Evolutionary conservation across 1,284 basidiomycete species (phyloP).

Genomic region (Phellinidium pouzarii): DNA sequence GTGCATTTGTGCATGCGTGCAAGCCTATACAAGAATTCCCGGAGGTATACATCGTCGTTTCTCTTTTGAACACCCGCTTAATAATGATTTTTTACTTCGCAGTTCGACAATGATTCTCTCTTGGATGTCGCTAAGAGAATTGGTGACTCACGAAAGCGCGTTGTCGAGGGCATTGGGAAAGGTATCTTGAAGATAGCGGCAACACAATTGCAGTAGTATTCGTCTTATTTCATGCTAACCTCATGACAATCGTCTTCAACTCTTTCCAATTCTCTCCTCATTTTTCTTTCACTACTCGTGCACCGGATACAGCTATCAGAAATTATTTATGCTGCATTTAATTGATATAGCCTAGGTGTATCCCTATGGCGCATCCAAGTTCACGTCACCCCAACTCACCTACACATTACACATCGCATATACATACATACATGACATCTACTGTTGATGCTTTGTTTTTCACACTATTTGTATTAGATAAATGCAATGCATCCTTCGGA

Average conservation of each 20-base stretch:
- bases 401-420: no score
- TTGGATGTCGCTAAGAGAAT: constrained; percentile 55
- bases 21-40: constrained; percentile 31
- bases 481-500: no score
- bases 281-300: neutral
- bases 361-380: neutral
- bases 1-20: constrained; percentile 46
- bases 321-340: neutral
- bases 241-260: neutral
- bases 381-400: neutral
- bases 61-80: constrained; percentile 2
- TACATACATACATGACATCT: no score
- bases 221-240: neutral
- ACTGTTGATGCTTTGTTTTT: no score
- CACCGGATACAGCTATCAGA: neutral
- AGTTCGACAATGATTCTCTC: constrained; percentile 65
- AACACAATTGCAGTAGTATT: constrained; percentile 4
- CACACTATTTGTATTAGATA: no score
- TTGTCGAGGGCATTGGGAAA: constrained; percentile 64
- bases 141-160: constrained; percentile 60
- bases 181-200: constrained; percentile 47
- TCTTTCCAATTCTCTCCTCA: neutral
- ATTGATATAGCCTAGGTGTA: neutral
- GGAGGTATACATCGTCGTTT: constrained; percentile 32
- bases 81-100: constrained; percentile 10